phyloP scores from a whole-genome alignment of 805 yeast genomes.

The Starmerella bombicola region DNA sequence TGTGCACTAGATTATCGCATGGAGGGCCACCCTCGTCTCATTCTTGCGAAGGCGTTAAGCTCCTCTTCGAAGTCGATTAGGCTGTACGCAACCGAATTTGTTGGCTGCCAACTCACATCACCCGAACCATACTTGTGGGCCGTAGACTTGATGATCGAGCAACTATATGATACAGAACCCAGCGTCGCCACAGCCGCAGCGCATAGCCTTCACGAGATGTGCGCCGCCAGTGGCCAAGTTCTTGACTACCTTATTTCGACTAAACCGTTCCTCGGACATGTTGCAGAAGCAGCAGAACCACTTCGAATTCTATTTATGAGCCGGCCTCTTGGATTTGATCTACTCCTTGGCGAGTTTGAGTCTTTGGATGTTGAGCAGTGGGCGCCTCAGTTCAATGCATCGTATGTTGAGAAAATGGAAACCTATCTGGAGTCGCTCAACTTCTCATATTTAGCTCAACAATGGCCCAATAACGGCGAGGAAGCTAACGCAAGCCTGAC shows the following conservation, averaged over 20 bases:
- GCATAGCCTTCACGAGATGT: constrained; percentile 41
- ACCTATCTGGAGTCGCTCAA: constrained; percentile 23
- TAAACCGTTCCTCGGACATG: constrained; percentile 45
- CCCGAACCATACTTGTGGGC: constrained; percentile 32
- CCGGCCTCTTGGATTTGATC: constrained; percentile 56
- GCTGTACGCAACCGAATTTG: constrained; percentile 41
- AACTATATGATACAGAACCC: constrained; percentile 52
- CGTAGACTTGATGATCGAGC: constrained; percentile 45
- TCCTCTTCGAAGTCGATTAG: constrained; percentile 43
- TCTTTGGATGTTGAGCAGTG: constrained; percentile 56
- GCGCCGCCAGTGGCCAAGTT: constrained; percentile 35
- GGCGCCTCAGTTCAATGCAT: constrained; percentile 35
- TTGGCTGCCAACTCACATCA: constrained; percentile 24
- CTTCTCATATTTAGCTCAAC: not conserved
- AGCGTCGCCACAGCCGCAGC: constrained; percentile 47
- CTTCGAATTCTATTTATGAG: constrained; percentile 53
- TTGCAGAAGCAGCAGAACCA: constrained; percentile 42
- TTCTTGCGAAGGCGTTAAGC: constrained; percentile 52
- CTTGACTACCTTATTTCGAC: constrained; percentile 40
- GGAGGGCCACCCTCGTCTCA: constrained; percentile 54
- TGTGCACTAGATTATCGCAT: constrained; percentile 47
- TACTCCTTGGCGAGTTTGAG: constrained; percentile 40
- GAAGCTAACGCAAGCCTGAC: not conserved
- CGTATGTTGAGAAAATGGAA: constrained; percentile 28
- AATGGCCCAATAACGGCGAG: not conserved